Percentiles rank a stretch among this genome's conserved stretches.
These are phyloP conservation scores for Austroboletus niveus DNA, from an alignment of 1,284 basidiomycete species.

Conservation along the genomic window DNA sequence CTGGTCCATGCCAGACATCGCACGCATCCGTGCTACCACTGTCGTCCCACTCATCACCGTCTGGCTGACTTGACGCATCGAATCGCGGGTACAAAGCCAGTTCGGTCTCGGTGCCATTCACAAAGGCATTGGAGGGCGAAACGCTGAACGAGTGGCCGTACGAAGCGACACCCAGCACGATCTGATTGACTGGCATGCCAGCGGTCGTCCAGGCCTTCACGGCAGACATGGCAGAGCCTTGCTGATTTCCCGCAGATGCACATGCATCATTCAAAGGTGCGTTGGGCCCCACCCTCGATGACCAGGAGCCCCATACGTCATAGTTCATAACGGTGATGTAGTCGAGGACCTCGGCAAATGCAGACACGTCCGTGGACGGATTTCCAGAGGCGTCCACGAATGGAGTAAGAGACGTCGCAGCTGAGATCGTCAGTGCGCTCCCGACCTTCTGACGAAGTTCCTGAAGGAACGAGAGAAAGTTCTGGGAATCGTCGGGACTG, in stretches of 20 bases:
- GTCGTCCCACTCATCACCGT: conserved; percentile 42
- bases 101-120: conserved; percentile 12
- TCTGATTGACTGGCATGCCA: conserved; percentile 58
- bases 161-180: conserved; percentile 64
- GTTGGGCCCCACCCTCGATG: conserved; percentile 47
- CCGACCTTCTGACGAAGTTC: conserved; percentile 33
- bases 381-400: conserved; percentile 50
- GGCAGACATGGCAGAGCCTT: conserved; percentile 59
- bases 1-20: conserved; percentile 31
- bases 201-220: conserved; percentile 58
- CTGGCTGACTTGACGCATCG: conserved; percentile 33
- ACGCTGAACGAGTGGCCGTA: conserved; percentile 48
- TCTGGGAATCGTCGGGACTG: conserved; percentile 41
- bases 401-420: conserved; percentile 46
- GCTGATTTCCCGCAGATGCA: conserved; percentile 47
- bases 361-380: conserved; percentile 52
- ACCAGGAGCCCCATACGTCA: conserved; percentile 39
- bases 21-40: conserved; percentile 35
- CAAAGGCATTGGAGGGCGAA: conserved; percentile 27
- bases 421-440: conserved; percentile 42
- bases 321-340: conserved; percentile 74
- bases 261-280: conserved; percentile 51
- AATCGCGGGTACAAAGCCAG: conserved; percentile 39
- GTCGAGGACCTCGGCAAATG: conserved; percentile 42
- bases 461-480: conserved; percentile 38